Evolutionary conservation across 805 yeast genomes (phyloP).

Genomic region (Schwanniomyces occidentalis): DNA sequence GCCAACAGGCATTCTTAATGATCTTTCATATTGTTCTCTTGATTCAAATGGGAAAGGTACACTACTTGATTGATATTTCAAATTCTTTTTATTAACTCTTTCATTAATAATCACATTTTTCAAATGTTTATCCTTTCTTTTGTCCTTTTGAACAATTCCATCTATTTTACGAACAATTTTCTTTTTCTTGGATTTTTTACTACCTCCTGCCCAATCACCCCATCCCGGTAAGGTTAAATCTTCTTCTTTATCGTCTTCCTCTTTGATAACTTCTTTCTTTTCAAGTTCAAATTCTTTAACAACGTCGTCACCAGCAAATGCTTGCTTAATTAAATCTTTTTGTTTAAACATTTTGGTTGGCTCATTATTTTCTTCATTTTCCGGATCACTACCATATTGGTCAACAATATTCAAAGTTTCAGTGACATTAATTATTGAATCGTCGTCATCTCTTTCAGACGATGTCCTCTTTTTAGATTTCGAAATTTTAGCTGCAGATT

Average conservation of each 20-base stretch:
- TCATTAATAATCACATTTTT: conserved; percentile 89
- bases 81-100: conserved; percentile 75
- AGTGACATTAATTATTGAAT: conserved; percentile 47
- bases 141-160: conserved; percentile 71
- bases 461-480: conserved; percentile 36
- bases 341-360: conserved; percentile 64
- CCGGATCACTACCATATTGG: conserved; percentile 41
- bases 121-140: conserved; percentile 75
- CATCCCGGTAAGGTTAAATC: conserved; percentile 93
- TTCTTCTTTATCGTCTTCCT: conserved; percentile 85
- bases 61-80: conserved; percentile 82
- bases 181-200: conserved; percentile 45
- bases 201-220: conserved; percentile 95
- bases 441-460: conserved; percentile 34
- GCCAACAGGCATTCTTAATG: conserved; percentile 93
- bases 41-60: conserved; percentile 96
- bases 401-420: conserved; percentile 57
- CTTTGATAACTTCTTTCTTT: conserved; percentile 61
- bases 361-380: conserved; percentile 33
- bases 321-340: conserved; percentile 79
- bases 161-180: conserved; percentile 68
- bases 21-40: conserved; percentile 91
- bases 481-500: conserved; percentile 42
- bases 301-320: conserved; percentile 97
- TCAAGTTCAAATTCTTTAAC: conserved; percentile 77